Percentiles rank a stretch among this genome's conserved stretches.
phyloP scores from a whole-genome alignment of 1,139 yeast species.

The Taphrina communis region DNA sequence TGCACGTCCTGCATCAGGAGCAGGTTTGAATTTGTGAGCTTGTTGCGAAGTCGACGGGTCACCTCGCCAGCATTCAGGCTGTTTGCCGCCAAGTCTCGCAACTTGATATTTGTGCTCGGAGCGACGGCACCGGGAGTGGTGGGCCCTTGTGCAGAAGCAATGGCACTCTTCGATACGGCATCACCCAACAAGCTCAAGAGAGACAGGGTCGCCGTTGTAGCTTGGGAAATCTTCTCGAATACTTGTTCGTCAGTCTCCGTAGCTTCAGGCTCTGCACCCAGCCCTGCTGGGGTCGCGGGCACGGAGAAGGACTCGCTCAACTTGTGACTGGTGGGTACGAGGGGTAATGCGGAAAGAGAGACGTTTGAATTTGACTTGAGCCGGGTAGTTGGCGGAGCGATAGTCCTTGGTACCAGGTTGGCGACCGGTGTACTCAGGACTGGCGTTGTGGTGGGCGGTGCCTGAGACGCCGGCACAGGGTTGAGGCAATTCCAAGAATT shows the following conservation, averaged over 20 bases:
- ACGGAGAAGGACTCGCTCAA: conserved; percentile 27
- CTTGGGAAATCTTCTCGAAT: conserved; percentile 72
- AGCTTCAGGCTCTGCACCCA: conserved; percentile 47
- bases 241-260: conserved; percentile 75
- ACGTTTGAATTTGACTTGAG: conserved; percentile 34
- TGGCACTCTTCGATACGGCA: conserved; percentile 75
- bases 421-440: conserved; percentile 31
- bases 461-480: conserved; percentile 46
- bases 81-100: conserved; percentile 77
- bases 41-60: conserved; percentile 68
- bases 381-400: conserved; percentile 29
- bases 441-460: conserved; percentile 37
- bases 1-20: conserved; percentile 56
- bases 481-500: conserved; percentile 70
- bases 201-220: conserved; percentile 76
- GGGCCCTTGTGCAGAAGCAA: conserved; percentile 56
- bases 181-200: conserved; percentile 79
- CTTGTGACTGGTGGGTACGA: background rate
- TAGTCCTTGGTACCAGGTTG: conserved; percentile 13
- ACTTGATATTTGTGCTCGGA: conserved; percentile 63
- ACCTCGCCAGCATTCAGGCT: conserved; percentile 81
- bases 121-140: conserved; percentile 49
- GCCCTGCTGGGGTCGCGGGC: conserved; percentile 15
- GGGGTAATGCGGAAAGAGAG: conserved; percentile 13
- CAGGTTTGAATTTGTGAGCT: conserved; percentile 61